phyloP scores from a whole-genome alignment of 2,329 filamentous ascomycete genomes.

The Claviceps pazoutovae region DNA sequence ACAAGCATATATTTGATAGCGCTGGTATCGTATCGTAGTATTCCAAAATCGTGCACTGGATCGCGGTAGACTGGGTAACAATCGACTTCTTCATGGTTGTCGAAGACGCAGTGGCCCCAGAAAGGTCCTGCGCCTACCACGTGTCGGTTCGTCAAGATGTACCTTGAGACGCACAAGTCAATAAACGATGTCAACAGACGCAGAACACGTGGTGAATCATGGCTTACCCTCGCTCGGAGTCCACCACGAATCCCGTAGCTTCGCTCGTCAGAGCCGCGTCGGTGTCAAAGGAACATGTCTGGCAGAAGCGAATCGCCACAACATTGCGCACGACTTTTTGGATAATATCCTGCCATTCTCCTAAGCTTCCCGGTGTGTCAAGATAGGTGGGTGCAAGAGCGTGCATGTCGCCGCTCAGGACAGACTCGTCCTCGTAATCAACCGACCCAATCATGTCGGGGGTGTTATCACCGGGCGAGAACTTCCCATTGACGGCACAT shows the following conservation, averaged over 20 bases:
- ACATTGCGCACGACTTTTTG: constrained; percentile 89
- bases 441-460: constrained; percentile 25
- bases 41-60: constrained; percentile 95
- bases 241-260: constrained; percentile 94
- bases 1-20: constrained; percentile 96
- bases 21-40: constrained; percentile 89
- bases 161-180: constrained; percentile 25
- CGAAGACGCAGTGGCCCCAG: constrained; percentile 96
- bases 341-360: constrained; percentile 90
- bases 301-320: constrained; percentile 97
- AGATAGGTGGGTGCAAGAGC: constrained; percentile 20
- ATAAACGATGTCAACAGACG: not conserved
- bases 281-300: constrained; percentile 97
- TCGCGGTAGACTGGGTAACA: constrained; percentile 95
- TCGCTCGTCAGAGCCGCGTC: constrained; percentile 86
- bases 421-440: constrained; percentile 27
- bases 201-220: not conserved
- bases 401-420: constrained; percentile 26
- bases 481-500: constrained; percentile 30
- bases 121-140: constrained; percentile 93
- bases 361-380: constrained; percentile 24
- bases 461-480: constrained; percentile 35
- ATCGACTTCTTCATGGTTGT: constrained; percentile 95
- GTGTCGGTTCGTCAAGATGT: constrained; percentile 80
- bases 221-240: constrained; percentile 70